Percentiles rank a stretch among this genome's conserved stretches.
Conservation (phyloP, 768 basidiomycete species). For the Rhodotorula paludigena region DNA sequence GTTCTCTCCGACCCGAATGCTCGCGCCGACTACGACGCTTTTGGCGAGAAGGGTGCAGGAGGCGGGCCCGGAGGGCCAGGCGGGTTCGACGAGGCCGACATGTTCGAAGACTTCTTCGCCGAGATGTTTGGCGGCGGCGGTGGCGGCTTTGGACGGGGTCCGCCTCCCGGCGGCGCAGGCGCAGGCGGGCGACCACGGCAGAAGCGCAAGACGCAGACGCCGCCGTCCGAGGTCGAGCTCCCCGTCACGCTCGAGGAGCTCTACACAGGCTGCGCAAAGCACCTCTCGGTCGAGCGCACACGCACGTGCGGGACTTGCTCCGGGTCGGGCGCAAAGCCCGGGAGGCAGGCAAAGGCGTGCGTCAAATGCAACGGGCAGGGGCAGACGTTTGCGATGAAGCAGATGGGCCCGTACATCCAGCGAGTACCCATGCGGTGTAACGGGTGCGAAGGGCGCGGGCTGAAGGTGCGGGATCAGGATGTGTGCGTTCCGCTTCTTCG, state of each 20-base stretch:
- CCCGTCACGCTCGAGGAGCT: constrained; percentile 86
- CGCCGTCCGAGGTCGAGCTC: constrained; percentile 56
- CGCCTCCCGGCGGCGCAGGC: constrained; percentile 32
- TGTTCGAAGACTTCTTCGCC: constrained; percentile 71
- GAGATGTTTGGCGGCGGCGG: constrained; percentile 30
- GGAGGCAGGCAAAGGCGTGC: constrained; percentile 79
- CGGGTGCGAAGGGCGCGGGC: constrained; percentile 61
- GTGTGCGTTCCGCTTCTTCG: constrained; percentile 52
- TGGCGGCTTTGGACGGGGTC: constrained; percentile 6
- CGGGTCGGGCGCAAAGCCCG: constrained; percentile 81
- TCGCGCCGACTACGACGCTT: constrained; percentile 66
- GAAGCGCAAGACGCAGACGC: constrained; percentile 51
- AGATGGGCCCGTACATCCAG: constrained; percentile 19
- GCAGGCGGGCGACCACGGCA: constrained; percentile 38
- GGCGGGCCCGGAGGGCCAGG: constrained; percentile 51
- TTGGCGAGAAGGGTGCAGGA: constrained; percentile 56
- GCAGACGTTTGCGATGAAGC: constrained; percentile 15
- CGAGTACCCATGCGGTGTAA: constrained; percentile 52
- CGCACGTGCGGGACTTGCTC: constrained; percentile 70
- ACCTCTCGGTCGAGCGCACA: constrained; percentile 83
- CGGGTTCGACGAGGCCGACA: constrained; percentile 59
- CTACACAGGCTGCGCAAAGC: constrained; percentile 82
- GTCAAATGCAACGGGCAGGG: constrained; percentile 69
- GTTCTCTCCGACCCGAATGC: constrained; percentile 66
- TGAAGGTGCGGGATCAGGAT: constrained; percentile 76